Evolutionary conservation across 2,329 filamentous ascomycete species (phyloP).

Genomic region (Microdochium bolleyi): DNA sequence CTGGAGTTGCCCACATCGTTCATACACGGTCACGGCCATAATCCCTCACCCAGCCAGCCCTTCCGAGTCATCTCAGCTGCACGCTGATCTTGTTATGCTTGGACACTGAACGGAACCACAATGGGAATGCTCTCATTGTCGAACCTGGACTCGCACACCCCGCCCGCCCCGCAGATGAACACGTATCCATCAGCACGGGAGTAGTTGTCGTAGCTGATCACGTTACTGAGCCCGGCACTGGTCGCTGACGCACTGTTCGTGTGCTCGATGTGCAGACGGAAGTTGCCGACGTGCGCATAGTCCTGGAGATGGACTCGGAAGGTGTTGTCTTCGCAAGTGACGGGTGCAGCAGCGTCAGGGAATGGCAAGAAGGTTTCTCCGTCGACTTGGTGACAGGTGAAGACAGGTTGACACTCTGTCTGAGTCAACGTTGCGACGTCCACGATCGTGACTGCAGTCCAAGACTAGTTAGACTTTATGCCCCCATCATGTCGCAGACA

Average conservation of each 20-base stretch:
- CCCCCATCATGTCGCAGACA: too few species aligned
- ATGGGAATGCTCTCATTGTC: neutral
- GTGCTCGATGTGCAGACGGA: neutral
- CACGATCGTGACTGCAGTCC: neutral
- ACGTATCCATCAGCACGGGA: neutral
- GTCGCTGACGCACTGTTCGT: neutral
- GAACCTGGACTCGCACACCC: neutral
- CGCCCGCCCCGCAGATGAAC: neutral
- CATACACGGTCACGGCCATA: too few species aligned
- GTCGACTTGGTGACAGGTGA: neutral
- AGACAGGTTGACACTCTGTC: neutral
- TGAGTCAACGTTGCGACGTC: neutral
- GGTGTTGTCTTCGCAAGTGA: neutral
- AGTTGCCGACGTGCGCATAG: neutral
- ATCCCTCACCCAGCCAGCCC: too few species aligned
- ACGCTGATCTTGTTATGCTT: too few species aligned
- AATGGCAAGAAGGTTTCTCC: neutral
- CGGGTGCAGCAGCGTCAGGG: neutral
- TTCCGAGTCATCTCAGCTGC: too few species aligned
- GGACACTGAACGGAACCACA: neutral
- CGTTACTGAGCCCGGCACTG: neutral
- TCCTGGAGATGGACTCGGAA: neutral
- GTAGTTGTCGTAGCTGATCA: neutral
- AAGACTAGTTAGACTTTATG: too few species aligned
- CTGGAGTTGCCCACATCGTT: too few species aligned